Evolutionary conservation across 768 basidiomycete genomes (phyloP).

Genomic region (Tricholoma matsutake): DNA sequence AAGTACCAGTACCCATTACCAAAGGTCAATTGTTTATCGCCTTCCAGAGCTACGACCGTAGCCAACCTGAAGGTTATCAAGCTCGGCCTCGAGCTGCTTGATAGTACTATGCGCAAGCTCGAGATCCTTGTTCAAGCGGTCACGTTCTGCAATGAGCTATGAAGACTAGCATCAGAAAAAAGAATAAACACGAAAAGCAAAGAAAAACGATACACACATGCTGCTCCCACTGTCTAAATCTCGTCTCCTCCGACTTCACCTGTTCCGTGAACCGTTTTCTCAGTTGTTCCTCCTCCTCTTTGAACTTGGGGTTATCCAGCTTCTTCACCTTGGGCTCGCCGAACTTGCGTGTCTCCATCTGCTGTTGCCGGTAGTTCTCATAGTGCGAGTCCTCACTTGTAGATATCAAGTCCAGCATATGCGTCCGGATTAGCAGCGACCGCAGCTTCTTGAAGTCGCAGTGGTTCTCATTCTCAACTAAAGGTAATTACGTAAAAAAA

Average conservation of each 20-base stretch:
- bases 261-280: slow-evolving; percentile 99
- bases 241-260: slow-evolving; percentile 96
- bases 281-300: slow-evolving; percentile 96
- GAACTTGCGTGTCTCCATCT: slow-evolving; percentile 99
- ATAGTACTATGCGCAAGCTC: slow-evolving; percentile 90
- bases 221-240: slow-evolving; percentile 99
- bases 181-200: slow-evolving; percentile 1
- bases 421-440: slow-evolving; percentile 91
- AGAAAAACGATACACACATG: slow-evolving; percentile 59
- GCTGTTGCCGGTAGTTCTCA: slow-evolving; percentile 95
- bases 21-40: slow-evolving; percentile 34
- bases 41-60: slow-evolving; percentile 74
- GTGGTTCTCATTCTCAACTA: slow-evolving; percentile 98
- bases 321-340: slow-evolving; percentile 99
- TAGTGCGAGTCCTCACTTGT: slow-evolving; percentile 96
- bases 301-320: slow-evolving; percentile 99
- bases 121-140: slow-evolving; percentile 98
- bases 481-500: neutral
- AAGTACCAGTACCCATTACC: neutral
- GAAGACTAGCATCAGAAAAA: slow-evolving; percentile 16
- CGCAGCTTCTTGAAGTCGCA: slow-evolving; percentile 99
- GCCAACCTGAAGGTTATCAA: slow-evolving; percentile 85
- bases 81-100: slow-evolving; percentile 86
- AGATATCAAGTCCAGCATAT: slow-evolving; percentile 97
- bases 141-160: slow-evolving; percentile 96